These are phyloP conservation scores for Cavenderia fasciculata DNA, from an alignment of 78 protist species.

Conservation along the genomic window DNA sequence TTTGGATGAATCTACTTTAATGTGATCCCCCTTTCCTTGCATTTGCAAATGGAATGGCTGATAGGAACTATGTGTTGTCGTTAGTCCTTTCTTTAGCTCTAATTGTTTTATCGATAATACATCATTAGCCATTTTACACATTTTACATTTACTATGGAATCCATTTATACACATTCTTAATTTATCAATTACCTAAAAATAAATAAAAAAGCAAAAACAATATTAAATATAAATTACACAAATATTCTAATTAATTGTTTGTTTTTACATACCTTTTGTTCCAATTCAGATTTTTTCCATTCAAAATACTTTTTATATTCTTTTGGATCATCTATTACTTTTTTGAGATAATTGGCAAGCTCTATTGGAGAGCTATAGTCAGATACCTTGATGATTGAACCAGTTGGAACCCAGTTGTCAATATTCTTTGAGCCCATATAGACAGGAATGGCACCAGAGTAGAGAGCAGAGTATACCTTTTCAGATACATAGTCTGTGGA, in stretches of 20 bases:
- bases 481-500: constrained; percentile 54
- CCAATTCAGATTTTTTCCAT: constrained; percentile 17
- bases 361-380: constrained; percentile 1
- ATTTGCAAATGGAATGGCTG: constrained; percentile 1
- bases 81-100: not conserved
- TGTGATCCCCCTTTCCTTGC: constrained; percentile 54
- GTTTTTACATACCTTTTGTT: not conserved
- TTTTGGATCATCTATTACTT: not conserved
- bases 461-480: constrained; percentile 34
- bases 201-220: not conserved
- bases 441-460: constrained; percentile 54
- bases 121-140: not conserved
- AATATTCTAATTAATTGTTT: not conserved
- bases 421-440: constrained; percentile 51
- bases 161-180: constrained; percentile 13
- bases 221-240: too few relatives aligned
- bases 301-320: not conserved
- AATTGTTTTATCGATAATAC: not conserved
- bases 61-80: not conserved
- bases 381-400: constrained; percentile 9
- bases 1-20: not conserved
- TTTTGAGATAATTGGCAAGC: not conserved
- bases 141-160: not conserved
- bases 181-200: constrained; percentile 27
- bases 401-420: constrained; percentile 46